Percentiles rank a stretch among this genome's conserved stretches.
Evolutionary conservation across 441 rosid genomes (phyloP).

Genomic region (Hura crepitans): DNA sequence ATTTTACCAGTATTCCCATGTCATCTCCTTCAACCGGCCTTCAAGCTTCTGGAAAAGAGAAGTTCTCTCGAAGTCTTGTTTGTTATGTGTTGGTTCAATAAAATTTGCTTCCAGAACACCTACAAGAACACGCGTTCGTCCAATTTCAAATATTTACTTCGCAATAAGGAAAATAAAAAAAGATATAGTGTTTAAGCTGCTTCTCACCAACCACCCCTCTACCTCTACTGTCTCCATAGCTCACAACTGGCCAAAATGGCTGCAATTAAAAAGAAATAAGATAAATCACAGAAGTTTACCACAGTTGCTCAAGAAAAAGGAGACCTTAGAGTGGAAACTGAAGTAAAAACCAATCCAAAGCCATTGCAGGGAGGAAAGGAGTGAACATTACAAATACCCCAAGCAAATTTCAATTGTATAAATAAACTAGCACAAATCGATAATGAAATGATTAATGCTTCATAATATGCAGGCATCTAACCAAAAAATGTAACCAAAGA

Average conservation of each 20-base stretch:
- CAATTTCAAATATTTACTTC: slow-evolving; percentile 11
- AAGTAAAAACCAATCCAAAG: not conserved
- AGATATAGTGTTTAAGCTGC: slow-evolving; percentile 17
- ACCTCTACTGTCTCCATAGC: slow-evolving; percentile 47
- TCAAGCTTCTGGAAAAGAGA: slow-evolving; percentile 94
- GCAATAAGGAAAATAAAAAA: not conserved
- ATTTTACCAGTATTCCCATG: slow-evolving; percentile 78
- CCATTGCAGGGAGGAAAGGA: not conserved
- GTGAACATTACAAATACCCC: not conserved
- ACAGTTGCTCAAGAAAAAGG: not conserved
- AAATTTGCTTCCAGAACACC: slow-evolving; percentile 95
- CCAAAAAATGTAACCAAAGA: not conserved
- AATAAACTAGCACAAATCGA: not conserved
- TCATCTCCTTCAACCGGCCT: slow-evolving; percentile 88
- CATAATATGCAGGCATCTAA: not conserved
- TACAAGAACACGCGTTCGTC: slow-evolving; percentile 28
- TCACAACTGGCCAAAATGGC: slow-evolving; percentile 91
- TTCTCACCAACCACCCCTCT: slow-evolving; percentile 95
- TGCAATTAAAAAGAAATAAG: slow-evolving; percentile 33
- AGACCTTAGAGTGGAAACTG: not conserved
- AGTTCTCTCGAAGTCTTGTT: slow-evolving; percentile 97
- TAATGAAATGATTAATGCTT: not conserved
- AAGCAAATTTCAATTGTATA: not conserved
- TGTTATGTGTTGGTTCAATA: slow-evolving; percentile 91
- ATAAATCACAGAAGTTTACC: slow-evolving; percentile 5